These are phyloP conservation scores for Ustilago lituana DNA, from an alignment of 1,284 basidiomycete genomes.

Conservation along the genomic window DNA sequence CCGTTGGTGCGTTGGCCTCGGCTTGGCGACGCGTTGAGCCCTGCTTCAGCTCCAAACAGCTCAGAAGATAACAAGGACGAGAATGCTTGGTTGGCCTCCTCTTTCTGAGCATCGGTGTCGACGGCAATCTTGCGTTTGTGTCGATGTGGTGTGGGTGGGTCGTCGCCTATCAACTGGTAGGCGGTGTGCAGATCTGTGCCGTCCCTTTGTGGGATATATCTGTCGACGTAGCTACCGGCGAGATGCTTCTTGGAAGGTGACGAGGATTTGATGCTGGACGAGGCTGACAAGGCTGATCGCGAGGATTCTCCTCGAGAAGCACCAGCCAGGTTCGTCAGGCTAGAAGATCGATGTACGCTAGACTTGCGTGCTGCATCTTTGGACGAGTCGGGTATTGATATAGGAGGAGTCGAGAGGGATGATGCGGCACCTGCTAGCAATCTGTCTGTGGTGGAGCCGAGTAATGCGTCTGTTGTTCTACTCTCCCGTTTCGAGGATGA, in stretches of 20 bases:
- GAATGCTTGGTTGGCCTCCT: conserved; percentile 70
- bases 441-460: conserved; percentile 30
- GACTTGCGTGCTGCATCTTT: conserved; percentile 18
- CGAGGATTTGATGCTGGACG: conserved; percentile 27
- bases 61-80: conserved; percentile 71
- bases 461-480: conserved; percentile 26
- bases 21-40: conserved; percentile 26
- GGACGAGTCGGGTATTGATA: conserved; percentile 32
- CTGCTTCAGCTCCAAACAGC: conserved; percentile 68
- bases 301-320: conserved; percentile 30
- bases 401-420: conserved; percentile 15
- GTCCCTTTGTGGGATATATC: conserved; percentile 71
- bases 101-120: conserved; percentile 61
- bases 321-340: conserved; percentile 29
- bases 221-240: conserved; percentile 32
- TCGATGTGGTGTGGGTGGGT: conserved; percentile 56
- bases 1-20: conserved; percentile 26
- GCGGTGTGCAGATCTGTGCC: conserved; percentile 70
- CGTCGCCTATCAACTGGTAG: conserved; percentile 70
- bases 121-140: conserved; percentile 57
- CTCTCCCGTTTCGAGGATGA: conserved; percentile 32
- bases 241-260: conserved; percentile 37
- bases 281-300: conserved; percentile 22
- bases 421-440: conserved; percentile 25
- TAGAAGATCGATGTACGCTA: conserved; percentile 44